Base-by-base conservation (phyloP, 108 stramenopile species). In the Skeletonema potamos region DNA sequence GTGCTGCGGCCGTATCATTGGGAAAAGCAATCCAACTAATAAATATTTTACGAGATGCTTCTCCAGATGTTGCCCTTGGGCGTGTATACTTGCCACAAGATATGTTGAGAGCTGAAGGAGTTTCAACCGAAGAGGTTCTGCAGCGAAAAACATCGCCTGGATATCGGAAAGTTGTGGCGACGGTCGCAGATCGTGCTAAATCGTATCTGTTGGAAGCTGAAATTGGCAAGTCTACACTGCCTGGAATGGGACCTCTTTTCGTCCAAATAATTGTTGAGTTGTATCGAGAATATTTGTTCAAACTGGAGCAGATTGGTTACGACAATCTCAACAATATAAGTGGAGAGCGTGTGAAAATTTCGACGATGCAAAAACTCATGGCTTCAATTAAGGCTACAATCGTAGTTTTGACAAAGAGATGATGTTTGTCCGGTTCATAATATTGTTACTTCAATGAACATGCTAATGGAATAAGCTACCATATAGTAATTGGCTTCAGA, bases 221-320 rank as follows among this genome's bases (percentile, higher is more conserved):
- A 69, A 13, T 17, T 2, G 73, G 73, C 13, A 69, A 69, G 20
- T 13, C 15, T 11, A 69, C 58, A 4, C 26, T 74, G 59, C 73
- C 73, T 27, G 67, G 58, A 24, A 17, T 74, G 18, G 73, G 67
- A 6, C 67, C 68, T 15, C 18, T 69, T 15, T 69, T 74, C 13
- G 73, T 74, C 0, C 73, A 74, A 33, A 58, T 74, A 15, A 74
- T 74, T 69, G 59, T 74, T n/a, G 73, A 74, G 66, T 34, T 74
- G 13, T 74, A 74, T 62, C 29, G 68, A 20, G 73, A 62, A 18
- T 74, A 74, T 20, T 69, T 74, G 57, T 12, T 67, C 13, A 58
- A 74, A 30, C 18, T 74, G 33, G 59, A 74, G 27, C 55, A 15
- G 11, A 27, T 66, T 4, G 58, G 39, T 24, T 39, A 70, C 48